phyloP scores from a whole-genome alignment of 2,329 filamentous ascomycete genomes.

The Neopestalotiopsis rosae region DNA sequence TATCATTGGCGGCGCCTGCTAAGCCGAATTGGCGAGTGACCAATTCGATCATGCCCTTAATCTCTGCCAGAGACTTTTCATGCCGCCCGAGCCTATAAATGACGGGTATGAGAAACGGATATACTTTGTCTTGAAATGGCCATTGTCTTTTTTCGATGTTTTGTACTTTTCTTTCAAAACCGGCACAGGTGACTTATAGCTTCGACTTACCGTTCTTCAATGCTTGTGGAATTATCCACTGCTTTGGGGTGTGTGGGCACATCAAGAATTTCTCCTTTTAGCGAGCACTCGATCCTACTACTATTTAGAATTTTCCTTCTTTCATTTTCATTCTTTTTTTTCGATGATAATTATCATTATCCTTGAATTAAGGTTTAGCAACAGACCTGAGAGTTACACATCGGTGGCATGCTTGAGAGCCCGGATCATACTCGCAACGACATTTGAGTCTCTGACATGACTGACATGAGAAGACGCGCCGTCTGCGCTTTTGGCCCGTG shows the following conservation, averaged over 20 bases:
- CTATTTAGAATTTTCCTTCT: not conserved
- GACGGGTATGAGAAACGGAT: too few species aligned
- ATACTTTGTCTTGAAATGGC: too few species aligned
- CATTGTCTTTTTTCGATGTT: too few species aligned
- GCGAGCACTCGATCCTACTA: constrained; percentile 22
- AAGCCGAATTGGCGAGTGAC: constrained; percentile 21
- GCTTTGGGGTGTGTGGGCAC: constrained; percentile 19
- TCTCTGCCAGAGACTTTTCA: constrained; percentile 22
- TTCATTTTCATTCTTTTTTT: not conserved
- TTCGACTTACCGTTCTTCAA: constrained; percentile 20
- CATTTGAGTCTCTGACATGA: constrained; percentile 24
- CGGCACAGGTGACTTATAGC: not conserved
- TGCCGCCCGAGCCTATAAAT: constrained; percentile 16
- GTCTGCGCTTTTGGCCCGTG: constrained; percentile 18
- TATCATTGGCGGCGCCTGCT: constrained; percentile 8
- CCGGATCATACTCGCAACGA: constrained; percentile 23
- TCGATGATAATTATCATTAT: too few species aligned
- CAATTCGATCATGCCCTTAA: constrained; percentile 21
- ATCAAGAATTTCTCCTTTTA: constrained; percentile 21
- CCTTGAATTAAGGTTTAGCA: not conserved
- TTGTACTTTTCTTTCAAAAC: not conserved
- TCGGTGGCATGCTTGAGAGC: constrained; percentile 22
- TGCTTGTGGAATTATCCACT: constrained; percentile 19
- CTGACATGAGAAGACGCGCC: constrained; percentile 23
- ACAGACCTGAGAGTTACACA: constrained; percentile 22